Conservation (phyloP, 208 protist species). For the Leishmania turanica region DNA sequence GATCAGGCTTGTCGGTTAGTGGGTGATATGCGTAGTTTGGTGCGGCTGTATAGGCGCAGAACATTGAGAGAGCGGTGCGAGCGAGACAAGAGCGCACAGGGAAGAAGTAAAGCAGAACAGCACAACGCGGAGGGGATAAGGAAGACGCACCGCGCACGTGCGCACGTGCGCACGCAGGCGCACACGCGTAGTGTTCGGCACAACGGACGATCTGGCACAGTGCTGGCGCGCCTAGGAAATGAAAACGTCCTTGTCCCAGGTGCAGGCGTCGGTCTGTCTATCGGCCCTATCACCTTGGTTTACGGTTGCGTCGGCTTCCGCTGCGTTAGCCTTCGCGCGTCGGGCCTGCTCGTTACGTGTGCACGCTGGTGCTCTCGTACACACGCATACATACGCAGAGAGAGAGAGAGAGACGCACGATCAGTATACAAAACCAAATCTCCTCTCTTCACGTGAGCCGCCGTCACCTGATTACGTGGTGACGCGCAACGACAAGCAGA, state of each 20-base stretch:
- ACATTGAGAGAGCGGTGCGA: too few relatives aligned
- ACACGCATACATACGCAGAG: background rate
- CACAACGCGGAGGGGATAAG: too few relatives aligned
- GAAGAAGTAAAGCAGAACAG: too few relatives aligned
- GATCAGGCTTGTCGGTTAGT: too few relatives aligned
- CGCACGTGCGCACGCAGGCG: background rate
- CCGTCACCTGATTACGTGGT: background rate
- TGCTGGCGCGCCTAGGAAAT: background rate
- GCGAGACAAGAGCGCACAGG: too few relatives aligned
- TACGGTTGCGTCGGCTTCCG: background rate
- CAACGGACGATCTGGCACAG: too few relatives aligned
- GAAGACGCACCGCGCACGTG: background rate
- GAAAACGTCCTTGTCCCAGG: background rate
- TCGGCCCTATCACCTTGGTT: background rate
- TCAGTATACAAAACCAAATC: background rate
- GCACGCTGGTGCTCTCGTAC: background rate
- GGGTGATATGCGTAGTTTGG: too few relatives aligned
- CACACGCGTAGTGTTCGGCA: too few relatives aligned
- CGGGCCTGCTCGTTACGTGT: background rate
- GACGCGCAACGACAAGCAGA: conserved; percentile 1
- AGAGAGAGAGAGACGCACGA: background rate
- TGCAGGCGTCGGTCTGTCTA: background rate
- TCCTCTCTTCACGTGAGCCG: background rate
- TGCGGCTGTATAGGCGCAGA: too few relatives aligned
- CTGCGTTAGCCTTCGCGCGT: background rate